Percentiles rank a stretch among this genome's conserved stretches.
phyloP scores from a whole-genome alignment of 2,329 filamentous ascomycete genomes.

The Pseudogymnoascus sp. region DNA sequence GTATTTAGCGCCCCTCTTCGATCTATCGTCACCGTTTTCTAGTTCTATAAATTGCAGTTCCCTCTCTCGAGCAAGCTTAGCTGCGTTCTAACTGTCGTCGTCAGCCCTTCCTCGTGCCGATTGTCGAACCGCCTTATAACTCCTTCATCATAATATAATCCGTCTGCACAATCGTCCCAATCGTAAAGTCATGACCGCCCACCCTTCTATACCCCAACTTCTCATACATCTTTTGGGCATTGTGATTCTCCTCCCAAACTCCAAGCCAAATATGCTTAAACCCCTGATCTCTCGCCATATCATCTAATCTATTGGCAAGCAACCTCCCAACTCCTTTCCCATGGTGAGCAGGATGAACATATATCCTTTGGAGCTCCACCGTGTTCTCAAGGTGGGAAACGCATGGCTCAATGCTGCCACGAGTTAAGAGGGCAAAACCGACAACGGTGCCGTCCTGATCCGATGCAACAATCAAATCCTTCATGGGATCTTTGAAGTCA shows the following conservation, averaged over 20 bases:
- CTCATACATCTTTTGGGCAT: slow-evolving; percentile 34
- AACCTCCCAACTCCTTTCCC: slow-evolving; percentile 34
- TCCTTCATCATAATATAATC: slow-evolving; percentile 37
- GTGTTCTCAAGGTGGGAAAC: slow-evolving; percentile 25
- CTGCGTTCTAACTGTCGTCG: neutral
- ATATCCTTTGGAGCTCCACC: slow-evolving; percentile 37
- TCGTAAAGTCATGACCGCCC: slow-evolving; percentile 36
- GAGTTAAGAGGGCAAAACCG: slow-evolving; percentile 37
- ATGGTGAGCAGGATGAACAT: slow-evolving; percentile 32
- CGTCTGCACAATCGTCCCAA: slow-evolving; percentile 36
- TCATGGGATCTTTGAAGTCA: slow-evolving; percentile 24
- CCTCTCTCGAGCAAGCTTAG: neutral
- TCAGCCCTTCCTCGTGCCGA: neutral
- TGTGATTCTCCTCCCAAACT: slow-evolving; percentile 41
- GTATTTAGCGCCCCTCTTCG: neutral
- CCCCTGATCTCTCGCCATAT: slow-evolving; percentile 31
- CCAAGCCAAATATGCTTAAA: slow-evolving; percentile 39
- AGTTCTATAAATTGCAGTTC: neutral
- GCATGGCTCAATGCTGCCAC: slow-evolving; percentile 34
- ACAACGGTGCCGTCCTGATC: slow-evolving; percentile 23
- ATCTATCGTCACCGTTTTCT: neutral
- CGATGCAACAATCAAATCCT: slow-evolving; percentile 27
- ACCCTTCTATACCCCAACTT: slow-evolving; percentile 35
- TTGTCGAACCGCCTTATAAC: slow-evolving; percentile 15
- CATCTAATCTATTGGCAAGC: slow-evolving; percentile 28